Evolutionary conservation across 1,139 yeast species (phyloP), one percentile per base, ranked within the genome.

Genomic region (Hansenula anomala): DNA sequence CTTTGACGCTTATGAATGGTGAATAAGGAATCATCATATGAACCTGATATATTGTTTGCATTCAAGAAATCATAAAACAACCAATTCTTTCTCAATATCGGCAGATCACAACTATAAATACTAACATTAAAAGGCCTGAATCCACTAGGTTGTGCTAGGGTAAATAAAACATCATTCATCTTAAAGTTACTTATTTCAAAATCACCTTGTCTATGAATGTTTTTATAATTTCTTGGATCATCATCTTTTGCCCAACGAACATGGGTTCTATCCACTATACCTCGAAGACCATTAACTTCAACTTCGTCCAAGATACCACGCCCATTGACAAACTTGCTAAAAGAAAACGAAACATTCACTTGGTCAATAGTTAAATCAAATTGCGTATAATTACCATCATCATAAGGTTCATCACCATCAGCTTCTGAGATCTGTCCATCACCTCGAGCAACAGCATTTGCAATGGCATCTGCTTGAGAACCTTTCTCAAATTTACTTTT

Each of bases 311-410:
- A 64, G 28, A 92, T 82, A 0, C 98, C 98, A 36, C 76, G 74
- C 0, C 97, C 97, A 51, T 85, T 84, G 44, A 94, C 68, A 95
- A 97, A 92, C 54, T 88, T 86, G 40, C 77, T 70, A 48, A 92
- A 76, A 9, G 95, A 85, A 17, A 92, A 66, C 0, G 95, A 80
- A 1, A 92, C 77, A 39, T 83, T 82, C 8, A 90, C 83, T 45
- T 85, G 87, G 46, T 90, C 96, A 19, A 92, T 83, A 0, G 95
- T 87, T 28, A 92, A 61, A 60, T 92, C 98, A 59, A 84, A 92
- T 56, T 92, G 98, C 0, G 98, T 90, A 58, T 90, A 92, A 59
- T 92, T 92, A 1, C 97, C 97, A 56, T 88, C 95, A 51, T 90
- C 96, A 29, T 63, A 71, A 11, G 61, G 67, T 19, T 66, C 70